Percentiles rank a stretch among this genome's conserved stretches.
Conservation (phyloP, 306 rosid species). For the Lathyrus aphaca region DNA sequence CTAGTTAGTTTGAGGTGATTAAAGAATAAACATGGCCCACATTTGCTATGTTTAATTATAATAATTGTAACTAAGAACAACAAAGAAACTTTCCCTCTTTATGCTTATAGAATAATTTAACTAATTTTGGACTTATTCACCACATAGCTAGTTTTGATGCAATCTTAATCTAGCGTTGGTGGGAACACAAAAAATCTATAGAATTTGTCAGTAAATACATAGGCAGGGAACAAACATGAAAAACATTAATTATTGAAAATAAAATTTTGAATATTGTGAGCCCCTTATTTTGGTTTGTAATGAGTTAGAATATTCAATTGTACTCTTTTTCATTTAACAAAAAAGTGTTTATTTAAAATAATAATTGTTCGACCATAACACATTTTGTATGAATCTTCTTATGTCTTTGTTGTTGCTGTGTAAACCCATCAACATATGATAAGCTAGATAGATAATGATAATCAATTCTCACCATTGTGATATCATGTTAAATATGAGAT, state of each 20-base stretch:
- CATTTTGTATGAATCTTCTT: too few species aligned
- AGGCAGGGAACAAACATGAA: constrained; percentile 2
- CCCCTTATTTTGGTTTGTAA: background rate
- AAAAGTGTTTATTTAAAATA: too few species aligned
- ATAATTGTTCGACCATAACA: too few species aligned
- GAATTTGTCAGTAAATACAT: constrained; percentile 35
- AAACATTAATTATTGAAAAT: background rate
- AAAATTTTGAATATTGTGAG: background rate
- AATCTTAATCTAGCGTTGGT: constrained; percentile 35
- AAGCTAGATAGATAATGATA: too few species aligned
- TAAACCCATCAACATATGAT: too few species aligned
- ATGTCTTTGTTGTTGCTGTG: too few species aligned
- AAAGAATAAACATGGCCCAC: constrained; percentile 33
- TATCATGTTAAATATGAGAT: too few species aligned
- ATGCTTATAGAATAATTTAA: background rate
- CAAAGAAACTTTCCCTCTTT: constrained; percentile 14
- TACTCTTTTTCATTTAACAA: too few species aligned
- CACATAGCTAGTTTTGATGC: constrained; percentile 24
- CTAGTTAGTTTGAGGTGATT: background rate
- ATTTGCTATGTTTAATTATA: background rate
- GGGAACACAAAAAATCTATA: constrained; percentile 25
- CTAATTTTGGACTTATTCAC: constrained; percentile 30
- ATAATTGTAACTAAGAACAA: background rate
- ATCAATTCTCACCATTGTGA: too few species aligned
- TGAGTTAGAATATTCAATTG: too few species aligned